These are phyloP conservation scores for Cyberlindnera suaveolens DNA, from an alignment of 805 yeast genomes.

Conservation along the genomic window DNA sequence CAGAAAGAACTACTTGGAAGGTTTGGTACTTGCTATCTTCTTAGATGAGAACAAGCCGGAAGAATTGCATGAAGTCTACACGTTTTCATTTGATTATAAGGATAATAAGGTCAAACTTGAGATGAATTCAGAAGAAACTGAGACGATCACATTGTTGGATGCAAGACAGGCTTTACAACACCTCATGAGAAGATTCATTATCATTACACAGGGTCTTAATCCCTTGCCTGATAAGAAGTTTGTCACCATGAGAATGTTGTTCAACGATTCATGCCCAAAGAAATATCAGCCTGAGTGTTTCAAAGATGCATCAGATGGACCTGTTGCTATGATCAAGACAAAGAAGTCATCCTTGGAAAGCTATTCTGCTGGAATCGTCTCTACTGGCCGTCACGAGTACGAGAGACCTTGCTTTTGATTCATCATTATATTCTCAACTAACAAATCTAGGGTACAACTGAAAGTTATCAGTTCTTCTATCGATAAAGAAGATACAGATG, in stretches of 20 bases:
- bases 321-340: constrained; percentile 28
- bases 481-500: not conserved
- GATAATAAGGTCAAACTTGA: constrained; percentile 24
- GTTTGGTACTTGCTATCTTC: constrained; percentile 40
- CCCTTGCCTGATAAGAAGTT: constrained; percentile 42
- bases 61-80: constrained; percentile 43
- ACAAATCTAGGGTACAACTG: constrained; percentile 16
- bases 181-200: constrained; percentile 44
- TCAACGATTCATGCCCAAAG: constrained; percentile 40
- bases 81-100: constrained; percentile 41
- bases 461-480: constrained; percentile 24
- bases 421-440: too few species aligned
- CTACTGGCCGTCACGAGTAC: constrained; percentile 27
- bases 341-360: constrained; percentile 4
- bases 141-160: constrained; percentile 21
- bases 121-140: constrained; percentile 12
- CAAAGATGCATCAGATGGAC: constrained; percentile 34
- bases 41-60: constrained; percentile 36
- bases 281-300: constrained; percentile 45
- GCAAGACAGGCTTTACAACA: constrained; percentile 42
- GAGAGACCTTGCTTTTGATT: constrained; percentile 1
- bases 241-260: constrained; percentile 42
- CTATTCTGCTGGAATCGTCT: constrained; percentile 25
- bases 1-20: constrained; percentile 34
- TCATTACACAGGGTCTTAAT: constrained; percentile 47